Evolutionary conservation across 306 rosid genomes (phyloP).

Genomic region (Arachis stenosperma): DNA sequence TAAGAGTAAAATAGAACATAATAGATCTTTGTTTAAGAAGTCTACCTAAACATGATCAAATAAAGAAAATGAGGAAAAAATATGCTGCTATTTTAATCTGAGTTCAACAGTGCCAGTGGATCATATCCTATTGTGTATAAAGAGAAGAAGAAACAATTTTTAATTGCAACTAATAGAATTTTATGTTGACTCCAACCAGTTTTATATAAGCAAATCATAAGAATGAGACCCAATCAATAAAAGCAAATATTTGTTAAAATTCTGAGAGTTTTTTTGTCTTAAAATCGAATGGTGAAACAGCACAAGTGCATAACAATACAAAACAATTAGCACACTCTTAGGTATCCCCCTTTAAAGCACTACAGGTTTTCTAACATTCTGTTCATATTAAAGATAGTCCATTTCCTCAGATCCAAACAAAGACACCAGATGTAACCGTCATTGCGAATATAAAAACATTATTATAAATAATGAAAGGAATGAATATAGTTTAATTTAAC

Average conservation of each 20-base stretch:
- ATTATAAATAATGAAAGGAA: background rate
- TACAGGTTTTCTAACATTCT: background rate
- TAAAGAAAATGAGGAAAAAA: conserved; percentile 32
- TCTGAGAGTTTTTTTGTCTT: conserved; percentile 7
- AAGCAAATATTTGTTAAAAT: background rate
- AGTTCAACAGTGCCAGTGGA: conserved; percentile 13
- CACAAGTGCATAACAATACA: conserved; percentile 1
- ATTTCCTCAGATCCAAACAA: conserved; percentile 10
- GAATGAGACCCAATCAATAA: background rate
- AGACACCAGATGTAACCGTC: background rate
- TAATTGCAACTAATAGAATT: conserved; percentile 8
- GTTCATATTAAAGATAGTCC: conserved; percentile 10
- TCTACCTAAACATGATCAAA: conserved; percentile 29
- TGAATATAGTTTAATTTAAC: background rate
- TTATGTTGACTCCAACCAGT: conserved; percentile 11
- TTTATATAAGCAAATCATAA: conserved; percentile 2
- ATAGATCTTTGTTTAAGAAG: conserved; percentile 30
- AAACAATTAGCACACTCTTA: conserved; percentile 15
- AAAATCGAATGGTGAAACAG: background rate
- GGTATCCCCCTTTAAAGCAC: too few relatives aligned
- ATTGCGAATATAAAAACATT: background rate
- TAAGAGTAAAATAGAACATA: conserved; percentile 16
- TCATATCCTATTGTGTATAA: background rate
- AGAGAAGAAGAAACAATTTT: conserved; percentile 5
- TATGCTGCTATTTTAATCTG: conserved; percentile 8